Evolutionary conservation across 768 basidiomycete species (phyloP), one percentile per base, ranked within the genome.

Genomic region (Suillus ampliporus): DNA sequence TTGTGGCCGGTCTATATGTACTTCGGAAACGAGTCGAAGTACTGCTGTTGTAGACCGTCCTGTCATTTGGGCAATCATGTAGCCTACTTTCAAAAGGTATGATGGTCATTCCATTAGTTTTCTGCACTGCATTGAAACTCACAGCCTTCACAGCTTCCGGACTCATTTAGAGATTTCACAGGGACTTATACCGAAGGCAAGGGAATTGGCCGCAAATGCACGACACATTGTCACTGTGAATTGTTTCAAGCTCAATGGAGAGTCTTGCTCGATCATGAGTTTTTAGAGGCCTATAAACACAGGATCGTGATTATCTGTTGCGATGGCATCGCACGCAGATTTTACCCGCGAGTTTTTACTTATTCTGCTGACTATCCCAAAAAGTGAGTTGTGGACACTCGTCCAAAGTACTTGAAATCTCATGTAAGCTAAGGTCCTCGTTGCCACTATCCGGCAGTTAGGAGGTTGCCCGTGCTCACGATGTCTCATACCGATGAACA

Each of bases 391-490:
- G 70, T 63, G 14, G 68, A 76, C 43, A 59, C 77, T 47, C 53
- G 74, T n/a, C 5, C 41, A 43, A 7, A 17, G 19, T 17, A 43
- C 17, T 19, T n/a, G 5, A 7, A 19, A 43, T 17, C 41, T 43
- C 41, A 21, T 28, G 34, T 43, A 40, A 46, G 17, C n/a, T 26
- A 58, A 21, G n/a, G 44, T 58, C 13, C 62, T 78, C 2, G 17
- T 78, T 13, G 70, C 71, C 0, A 69, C 64, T 17, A 67, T 74
- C 4, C 60, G 66, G 1, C 63, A 72, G 48, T 43, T 67, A 38
- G 74, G 74, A 7, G 21, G 15, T n/a, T 75, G 74, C 41, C 72
- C 72, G 4, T 78, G 77, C 53, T 74, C 73, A 8, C 68, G 66
- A 19, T 78, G 77, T 62, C 46, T 67, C 6, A 65, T 73, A 13